Conservation (phyloP, 169 alveolate species). For the Condylostoma magnum region DNA sequence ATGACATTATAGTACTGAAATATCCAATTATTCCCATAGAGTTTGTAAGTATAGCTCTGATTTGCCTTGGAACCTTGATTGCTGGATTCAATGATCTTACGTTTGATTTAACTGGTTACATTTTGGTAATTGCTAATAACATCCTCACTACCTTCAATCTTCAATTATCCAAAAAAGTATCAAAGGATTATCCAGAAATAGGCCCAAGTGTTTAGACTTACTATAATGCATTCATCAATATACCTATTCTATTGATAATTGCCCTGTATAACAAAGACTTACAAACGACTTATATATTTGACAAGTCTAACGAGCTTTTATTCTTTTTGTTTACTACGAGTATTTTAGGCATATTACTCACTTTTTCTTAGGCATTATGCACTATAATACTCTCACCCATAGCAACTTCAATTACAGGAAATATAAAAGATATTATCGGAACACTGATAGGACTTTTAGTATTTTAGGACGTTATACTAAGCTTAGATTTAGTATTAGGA, state of each 20-base stretch:
- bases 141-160: constrained; percentile 3
- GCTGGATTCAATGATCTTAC: constrained; percentile 20
- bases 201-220: not conserved
- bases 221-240: not conserved
- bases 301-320: not conserved
- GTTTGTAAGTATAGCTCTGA: not conserved
- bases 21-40: not conserved
- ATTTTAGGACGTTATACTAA: not conserved
- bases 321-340: not conserved
- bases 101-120: constrained; percentile 24
- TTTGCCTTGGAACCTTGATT: constrained; percentile 14
- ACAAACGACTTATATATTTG: not conserved
- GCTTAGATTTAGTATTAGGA: not conserved
- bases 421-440: not conserved
- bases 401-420: constrained; percentile 21
- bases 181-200: constrained; percentile 12
- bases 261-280: not conserved
- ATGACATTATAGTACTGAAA: not conserved
- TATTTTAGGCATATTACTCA: too few relatives aligned
- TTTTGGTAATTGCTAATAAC: constrained; percentile 13
- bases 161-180: not conserved
- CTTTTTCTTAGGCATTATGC: constrained; percentile 15
- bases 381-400: constrained; percentile 16
- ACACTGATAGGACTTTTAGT: constrained; percentile 12
- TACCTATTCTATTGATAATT: not conserved